Evolutionary conservation across 2,329 filamentous ascomycete genomes (phyloP), one percentile per base, ranked within the genome.

Genomic region (Dactylella cylindrospora): DNA sequence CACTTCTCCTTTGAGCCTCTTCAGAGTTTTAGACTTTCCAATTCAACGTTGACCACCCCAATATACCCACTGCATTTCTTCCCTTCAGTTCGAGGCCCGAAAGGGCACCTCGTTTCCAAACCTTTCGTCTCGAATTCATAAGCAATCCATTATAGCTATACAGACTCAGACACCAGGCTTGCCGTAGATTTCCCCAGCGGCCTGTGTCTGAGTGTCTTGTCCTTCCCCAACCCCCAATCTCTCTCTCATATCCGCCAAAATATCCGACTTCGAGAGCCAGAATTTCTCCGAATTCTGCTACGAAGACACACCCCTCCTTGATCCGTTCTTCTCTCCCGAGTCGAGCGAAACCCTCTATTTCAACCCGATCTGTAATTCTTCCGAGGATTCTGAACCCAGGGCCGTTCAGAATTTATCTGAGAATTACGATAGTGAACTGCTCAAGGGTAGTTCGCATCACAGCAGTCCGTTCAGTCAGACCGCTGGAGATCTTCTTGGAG

Each of bases 401-500:
- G 40, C 43, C 26, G 43, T 50, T 62, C 43, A 23, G 13, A 40
- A 25, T 49, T 25, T 8, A 6, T 39, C 3, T 12, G 41, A 23
- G 41, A 40, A 31, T 29, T 62, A 45, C 38, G 49, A 45, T 32
- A 54, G 13, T 4, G 57, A 49, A 39, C 43, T 15, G 22, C 49
- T 36, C 8, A 33, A 49, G 49, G 35, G 43, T 50, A 38, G 49
- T 50, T 54, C 57, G 31, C 13, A 39, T 62, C 57, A 38, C 55
- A 44, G 47, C 33, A 47, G 40, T 23, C 22, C 26, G 15, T 40
- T n/a, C 20, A 9, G 12, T 31, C 38, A 52, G 23, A 12, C 43
- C 50, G 20, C 49, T 62, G 49, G 23, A 54, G 57, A 62, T 54
- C 43, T n/a, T n/a, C n/a, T n/a, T n/a, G n/a, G n/a, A n/a, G n/a